Base-by-base conservation (phyloP, 148 eudicot genomes). In the Vaccinium corymbosum region DNA sequence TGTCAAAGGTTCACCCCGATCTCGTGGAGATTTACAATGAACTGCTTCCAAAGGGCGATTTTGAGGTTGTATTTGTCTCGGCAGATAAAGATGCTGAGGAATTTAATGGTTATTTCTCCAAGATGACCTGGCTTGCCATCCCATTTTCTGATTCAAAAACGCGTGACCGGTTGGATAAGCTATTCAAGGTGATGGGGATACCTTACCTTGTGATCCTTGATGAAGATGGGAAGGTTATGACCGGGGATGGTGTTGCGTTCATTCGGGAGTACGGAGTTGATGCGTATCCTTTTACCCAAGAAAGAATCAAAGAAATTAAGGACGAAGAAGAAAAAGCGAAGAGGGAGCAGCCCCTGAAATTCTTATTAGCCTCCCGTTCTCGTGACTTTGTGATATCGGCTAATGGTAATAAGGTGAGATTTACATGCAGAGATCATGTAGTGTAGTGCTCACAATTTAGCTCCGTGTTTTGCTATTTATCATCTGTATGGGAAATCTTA, bases 371-470 rank as follows among this genome's bases (percentile, higher is more conserved):
- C 29, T 56, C 85, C 76, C 84, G 74, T 25, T 73, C 89, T 71
- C 90, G 93, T 25, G 92, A 91, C 79, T 88, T 86, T 85, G 87
- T 91, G 81, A 75, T 90, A 62, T 78, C 88, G 38, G 80, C 86
- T 81, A 88, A 85, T 84, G 92, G 75, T 14, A 87, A 76, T 29
- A 80, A 88, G 91, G 93, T 88, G 52, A 72, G 61, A n/a, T 61
- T 81, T 53, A 55, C 7, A 38, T 57, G 16, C 1, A 25, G 29
- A 59, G 70, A 17, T 57, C 25, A 57, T 32, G 1, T 22, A 11
- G 3, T 11, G 14, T 2, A 80, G 53, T 77, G 10, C n/a, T 27
- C 13, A 7, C 61, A 78, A 16, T 53, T 78, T 27, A 51, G 22
- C 32, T 53, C 81, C 9, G 27, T 53, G 10, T 27, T 53, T 53